Conservation (phyloP, 352 stramenopile species). For the Pythium insidiosum region DNA sequence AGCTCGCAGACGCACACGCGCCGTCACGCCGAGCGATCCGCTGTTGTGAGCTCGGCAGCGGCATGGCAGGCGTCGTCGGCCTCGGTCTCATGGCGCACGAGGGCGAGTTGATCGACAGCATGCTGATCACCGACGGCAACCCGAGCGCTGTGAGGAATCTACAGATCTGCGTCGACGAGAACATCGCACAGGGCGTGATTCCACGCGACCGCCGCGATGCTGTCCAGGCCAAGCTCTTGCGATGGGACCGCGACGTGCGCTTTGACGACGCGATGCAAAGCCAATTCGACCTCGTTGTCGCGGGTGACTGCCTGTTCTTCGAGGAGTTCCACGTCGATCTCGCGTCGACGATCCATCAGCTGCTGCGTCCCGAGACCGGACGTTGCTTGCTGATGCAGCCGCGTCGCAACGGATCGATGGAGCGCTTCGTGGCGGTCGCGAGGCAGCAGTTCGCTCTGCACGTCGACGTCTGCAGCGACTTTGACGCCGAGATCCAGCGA, state of each 20-base stretch:
- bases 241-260: constrained; percentile 45
- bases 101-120: constrained; percentile 21
- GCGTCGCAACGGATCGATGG: constrained; percentile 64
- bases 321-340: constrained; percentile 81
- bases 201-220: neutral
- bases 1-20: constrained; percentile 9
- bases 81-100: constrained; percentile 52
- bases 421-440: constrained; percentile 55
- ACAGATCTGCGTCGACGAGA: constrained; percentile 47
- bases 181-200: constrained; percentile 21
- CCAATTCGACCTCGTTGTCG: constrained; percentile 74
- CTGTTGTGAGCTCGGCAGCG: constrained; percentile 65
- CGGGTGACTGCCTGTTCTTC: constrained; percentile 85
- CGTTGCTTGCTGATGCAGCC: constrained; percentile 70
- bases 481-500: constrained; percentile 27
- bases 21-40: constrained; percentile 13
- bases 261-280: constrained; percentile 22
- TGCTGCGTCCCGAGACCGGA: constrained; percentile 32
- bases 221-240: constrained; percentile 35
- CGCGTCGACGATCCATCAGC: constrained; percentile 45
- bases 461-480: constrained; percentile 26
- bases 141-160: constrained; percentile 59
- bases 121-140: constrained; percentile 77
- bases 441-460: constrained; percentile 21
- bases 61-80: constrained; percentile 69